phyloP scores from a whole-genome alignment of 2,329 filamentous ascomycete genomes.

The Pseudogymnoascus sp. region DNA sequence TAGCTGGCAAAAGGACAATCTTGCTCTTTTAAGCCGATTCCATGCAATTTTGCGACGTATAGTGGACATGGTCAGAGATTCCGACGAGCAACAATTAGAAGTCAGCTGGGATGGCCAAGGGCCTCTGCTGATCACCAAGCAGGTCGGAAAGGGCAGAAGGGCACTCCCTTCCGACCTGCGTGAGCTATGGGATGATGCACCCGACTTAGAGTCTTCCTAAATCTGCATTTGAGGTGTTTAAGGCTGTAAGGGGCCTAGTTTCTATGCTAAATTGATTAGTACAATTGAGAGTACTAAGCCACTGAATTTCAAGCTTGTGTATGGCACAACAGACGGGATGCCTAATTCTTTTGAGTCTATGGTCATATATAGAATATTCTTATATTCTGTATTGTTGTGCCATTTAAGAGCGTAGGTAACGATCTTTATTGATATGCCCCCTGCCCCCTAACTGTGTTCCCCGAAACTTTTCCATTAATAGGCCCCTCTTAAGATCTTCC shows the following conservation, averaged over 20 bases:
- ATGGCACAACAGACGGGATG: too few relatives aligned
- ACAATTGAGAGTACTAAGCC: too few relatives aligned
- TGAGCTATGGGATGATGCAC: not conserved
- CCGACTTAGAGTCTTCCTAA: too few relatives aligned
- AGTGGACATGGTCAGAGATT: slow-evolving; percentile 18
- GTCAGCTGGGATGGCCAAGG: slow-evolving; percentile 19
- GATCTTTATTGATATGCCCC: not conserved
- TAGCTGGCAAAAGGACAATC: slow-evolving; percentile 18
- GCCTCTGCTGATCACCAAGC: slow-evolving; percentile 18
- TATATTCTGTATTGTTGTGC: not conserved
- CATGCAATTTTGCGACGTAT: slow-evolving; percentile 20
- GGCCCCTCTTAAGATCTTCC: not conserved
- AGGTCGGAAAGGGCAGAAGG: slow-evolving; percentile 17
- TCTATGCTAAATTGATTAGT: too few relatives aligned
- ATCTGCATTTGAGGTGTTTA: too few relatives aligned
- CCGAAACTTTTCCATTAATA: not conserved
- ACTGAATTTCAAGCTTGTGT: too few relatives aligned
- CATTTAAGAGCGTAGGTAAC: not conserved
- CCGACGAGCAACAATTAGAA: slow-evolving; percentile 14
- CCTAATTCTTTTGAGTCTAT: too few relatives aligned
- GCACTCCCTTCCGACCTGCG: slow-evolving; percentile 20
- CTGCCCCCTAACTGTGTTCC: not conserved
- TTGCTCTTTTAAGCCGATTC: slow-evolving; percentile 14
- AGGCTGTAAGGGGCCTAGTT: too few relatives aligned
- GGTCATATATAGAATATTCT: not conserved